A percentile compares a stretch with the other conserved stretches of the same genome.
These are phyloP conservation scores for Allantophomopsis cytisporea DNA, from an alignment of 2,329 filamentous ascomycete genomes.

Conservation along the genomic window DNA sequence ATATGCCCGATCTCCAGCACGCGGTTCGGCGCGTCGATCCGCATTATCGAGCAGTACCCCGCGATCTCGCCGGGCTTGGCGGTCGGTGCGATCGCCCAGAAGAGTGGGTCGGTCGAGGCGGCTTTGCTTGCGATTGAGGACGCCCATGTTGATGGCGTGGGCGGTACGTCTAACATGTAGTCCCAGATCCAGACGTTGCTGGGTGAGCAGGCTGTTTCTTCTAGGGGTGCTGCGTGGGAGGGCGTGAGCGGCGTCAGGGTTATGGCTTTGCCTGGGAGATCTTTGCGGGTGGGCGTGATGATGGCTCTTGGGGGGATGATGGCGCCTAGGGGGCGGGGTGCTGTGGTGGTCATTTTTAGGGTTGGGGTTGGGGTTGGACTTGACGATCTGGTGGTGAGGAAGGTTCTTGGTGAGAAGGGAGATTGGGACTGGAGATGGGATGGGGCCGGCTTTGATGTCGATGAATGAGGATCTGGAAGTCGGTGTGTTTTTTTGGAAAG, in stretches of 20 bases:
- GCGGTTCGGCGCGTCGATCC: conserved; percentile 30
- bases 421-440: too few relatives aligned
- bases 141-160: conserved; percentile 12
- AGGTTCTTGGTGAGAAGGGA: too few relatives aligned
- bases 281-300: neutral
- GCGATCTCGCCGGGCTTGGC: conserved; percentile 23
- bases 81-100: conserved; percentile 8
- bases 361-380: too few relatives aligned
- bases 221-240: conserved; percentile 9
- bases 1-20: conserved; percentile 44
- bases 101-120: neutral
- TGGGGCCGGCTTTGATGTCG: too few relatives aligned
- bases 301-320: neutral
- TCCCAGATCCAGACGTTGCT: conserved; percentile 21
- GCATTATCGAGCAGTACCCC: conserved; percentile 28
- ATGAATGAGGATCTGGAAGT: neutral
- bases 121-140: conserved; percentile 16
- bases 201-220: conserved; percentile 6
- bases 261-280: neutral
- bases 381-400: too few relatives aligned
- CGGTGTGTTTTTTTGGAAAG: neutral
- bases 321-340: neutral
- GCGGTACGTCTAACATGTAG: conserved; percentile 25
- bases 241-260: conserved; percentile 4
- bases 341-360: neutral